Percentiles rank a stretch among this genome's conserved stretches.
phyloP scores from a whole-genome alignment of 441 rosid genomes.

The Monsonia emarginata region DNA sequence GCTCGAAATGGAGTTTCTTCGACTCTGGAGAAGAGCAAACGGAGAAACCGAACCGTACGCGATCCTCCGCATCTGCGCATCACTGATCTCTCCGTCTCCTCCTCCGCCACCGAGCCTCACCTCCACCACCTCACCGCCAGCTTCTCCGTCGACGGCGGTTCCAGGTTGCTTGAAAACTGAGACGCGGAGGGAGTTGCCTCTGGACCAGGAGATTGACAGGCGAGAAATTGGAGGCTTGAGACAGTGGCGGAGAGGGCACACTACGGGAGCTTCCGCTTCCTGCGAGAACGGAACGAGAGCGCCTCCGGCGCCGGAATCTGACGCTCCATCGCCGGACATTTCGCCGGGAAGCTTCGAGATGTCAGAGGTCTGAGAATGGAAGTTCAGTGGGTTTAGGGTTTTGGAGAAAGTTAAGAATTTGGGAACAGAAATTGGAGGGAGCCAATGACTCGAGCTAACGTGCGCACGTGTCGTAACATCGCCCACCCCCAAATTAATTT shows the following conservation, averaged over 20 bases:
- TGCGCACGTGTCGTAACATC: too few relatives aligned
- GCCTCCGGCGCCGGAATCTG: slow-evolving; percentile 26
- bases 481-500: too few relatives aligned
- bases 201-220: slow-evolving; percentile 72
- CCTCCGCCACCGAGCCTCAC: slow-evolving; percentile 53
- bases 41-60: slow-evolving; percentile 83
- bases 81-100: slow-evolving; percentile 53
- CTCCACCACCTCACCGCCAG: slow-evolving; percentile 66
- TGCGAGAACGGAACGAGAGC: slow-evolving; percentile 35
- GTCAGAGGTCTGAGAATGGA: too few relatives aligned
- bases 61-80: slow-evolving; percentile 65
- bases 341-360: neutral
- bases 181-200: slow-evolving; percentile 75
- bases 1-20: slow-evolving; percentile 46
- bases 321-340: slow-evolving; percentile 41
- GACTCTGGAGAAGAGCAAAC: slow-evolving; percentile 75
- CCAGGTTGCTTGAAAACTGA: slow-evolving; percentile 26
- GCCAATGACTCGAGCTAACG: too few relatives aligned
- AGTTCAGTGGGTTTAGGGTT: too few relatives aligned
- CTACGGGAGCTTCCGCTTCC: slow-evolving; percentile 25
- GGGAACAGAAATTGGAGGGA: too few relatives aligned
- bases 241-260: slow-evolving; percentile 55
- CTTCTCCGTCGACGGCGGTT: slow-evolving; percentile 23
- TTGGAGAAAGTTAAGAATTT: too few relatives aligned
- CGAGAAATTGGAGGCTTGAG: slow-evolving; percentile 57